Conservation (phyloP, 2,329 filamentous ascomycete species). For the Keithomyces neogunnii region DNA sequence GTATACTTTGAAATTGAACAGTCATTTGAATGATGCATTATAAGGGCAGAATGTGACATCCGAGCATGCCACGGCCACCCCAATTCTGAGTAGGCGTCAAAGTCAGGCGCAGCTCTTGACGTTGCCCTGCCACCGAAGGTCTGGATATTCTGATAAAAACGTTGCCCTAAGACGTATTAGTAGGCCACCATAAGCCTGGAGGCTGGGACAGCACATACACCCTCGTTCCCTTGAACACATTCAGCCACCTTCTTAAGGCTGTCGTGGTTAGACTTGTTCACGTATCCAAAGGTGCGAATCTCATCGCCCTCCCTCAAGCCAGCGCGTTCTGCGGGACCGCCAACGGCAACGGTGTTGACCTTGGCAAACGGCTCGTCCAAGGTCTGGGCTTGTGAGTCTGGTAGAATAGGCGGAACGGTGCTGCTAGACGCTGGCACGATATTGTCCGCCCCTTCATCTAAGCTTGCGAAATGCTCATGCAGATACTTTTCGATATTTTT, state of each 20-base stretch:
- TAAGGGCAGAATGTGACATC: slow-evolving; percentile 80
- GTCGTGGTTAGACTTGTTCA: slow-evolving; percentile 79
- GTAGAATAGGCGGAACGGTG: slow-evolving; percentile 20
- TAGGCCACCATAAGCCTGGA: slow-evolving; percentile 9
- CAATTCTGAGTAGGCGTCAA: slow-evolving; percentile 73
- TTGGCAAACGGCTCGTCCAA: slow-evolving; percentile 60
- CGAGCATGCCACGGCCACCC: slow-evolving; percentile 83
- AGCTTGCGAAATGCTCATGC: slow-evolving; percentile 80
- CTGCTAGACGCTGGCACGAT: slow-evolving; percentile 10
- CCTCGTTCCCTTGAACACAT: slow-evolving; percentile 81
- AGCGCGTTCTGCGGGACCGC: slow-evolving; percentile 74
- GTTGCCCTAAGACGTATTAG: slow-evolving; percentile 43
- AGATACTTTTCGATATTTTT: slow-evolving; percentile 70
- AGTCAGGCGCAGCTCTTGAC: slow-evolving; percentile 57
- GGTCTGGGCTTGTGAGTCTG: slow-evolving; percentile 18
- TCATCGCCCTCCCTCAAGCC: slow-evolving; percentile 74
- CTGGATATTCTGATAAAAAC: slow-evolving; percentile 62
- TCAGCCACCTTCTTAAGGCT: slow-evolving; percentile 79
- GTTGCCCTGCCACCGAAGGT: slow-evolving; percentile 29
- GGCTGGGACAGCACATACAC: slow-evolving; percentile 48
- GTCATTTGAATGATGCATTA: slow-evolving; percentile 24
- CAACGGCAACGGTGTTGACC: slow-evolving; percentile 72
- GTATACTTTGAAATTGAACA: slow-evolving; percentile 1
- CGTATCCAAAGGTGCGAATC: slow-evolving; percentile 77
- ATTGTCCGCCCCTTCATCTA: slow-evolving; percentile 42